phyloP scores from a whole-genome alignment of 2,329 filamentous ascomycete species.

The Trichoderma koningii region DNA sequence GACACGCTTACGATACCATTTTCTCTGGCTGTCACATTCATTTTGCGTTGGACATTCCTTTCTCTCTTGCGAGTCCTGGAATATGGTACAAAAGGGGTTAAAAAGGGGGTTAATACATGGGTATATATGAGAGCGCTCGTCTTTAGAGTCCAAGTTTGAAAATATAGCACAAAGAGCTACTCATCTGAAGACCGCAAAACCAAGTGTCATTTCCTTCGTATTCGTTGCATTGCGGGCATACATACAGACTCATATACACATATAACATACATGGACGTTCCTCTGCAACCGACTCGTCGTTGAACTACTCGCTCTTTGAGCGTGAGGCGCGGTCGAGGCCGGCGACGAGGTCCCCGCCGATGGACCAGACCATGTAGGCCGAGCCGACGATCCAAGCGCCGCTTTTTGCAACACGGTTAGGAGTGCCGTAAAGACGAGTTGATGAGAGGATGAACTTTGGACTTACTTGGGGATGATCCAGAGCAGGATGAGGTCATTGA shows the following conservation, averaged over 20 bases:
- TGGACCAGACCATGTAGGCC: conserved; percentile 52
- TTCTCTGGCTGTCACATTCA: conserved; percentile 16
- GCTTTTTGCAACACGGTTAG: conserved; percentile 38
- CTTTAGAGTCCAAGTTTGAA: conserved; percentile 11
- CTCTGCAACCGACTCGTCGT: neutral
- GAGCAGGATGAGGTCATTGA: conserved; percentile 48
- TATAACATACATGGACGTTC: conserved; percentile 6
- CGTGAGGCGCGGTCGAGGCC: conserved; percentile 46
- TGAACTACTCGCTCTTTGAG: conserved; percentile 42
- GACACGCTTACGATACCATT: conserved; percentile 26
- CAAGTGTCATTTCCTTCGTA: conserved; percentile 18
- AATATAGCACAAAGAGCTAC: neutral
- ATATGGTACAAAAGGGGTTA: conserved; percentile 12
- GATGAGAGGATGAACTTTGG: too few species aligned
- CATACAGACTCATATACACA: conserved; percentile 19
- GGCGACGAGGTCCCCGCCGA: conserved; percentile 53
- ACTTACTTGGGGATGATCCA: conserved; percentile 63
- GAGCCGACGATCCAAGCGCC: conserved; percentile 58
- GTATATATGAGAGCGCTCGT: conserved; percentile 8
- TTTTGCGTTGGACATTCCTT: conserved; percentile 25
- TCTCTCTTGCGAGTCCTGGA: conserved; percentile 7
- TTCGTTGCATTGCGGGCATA: conserved; percentile 22
- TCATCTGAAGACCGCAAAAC: neutral
- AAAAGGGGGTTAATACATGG: neutral
- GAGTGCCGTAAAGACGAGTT: neutral